Conservation (phyloP, 768 basidiomycete species). For the Kwoniella shandongensis region DNA sequence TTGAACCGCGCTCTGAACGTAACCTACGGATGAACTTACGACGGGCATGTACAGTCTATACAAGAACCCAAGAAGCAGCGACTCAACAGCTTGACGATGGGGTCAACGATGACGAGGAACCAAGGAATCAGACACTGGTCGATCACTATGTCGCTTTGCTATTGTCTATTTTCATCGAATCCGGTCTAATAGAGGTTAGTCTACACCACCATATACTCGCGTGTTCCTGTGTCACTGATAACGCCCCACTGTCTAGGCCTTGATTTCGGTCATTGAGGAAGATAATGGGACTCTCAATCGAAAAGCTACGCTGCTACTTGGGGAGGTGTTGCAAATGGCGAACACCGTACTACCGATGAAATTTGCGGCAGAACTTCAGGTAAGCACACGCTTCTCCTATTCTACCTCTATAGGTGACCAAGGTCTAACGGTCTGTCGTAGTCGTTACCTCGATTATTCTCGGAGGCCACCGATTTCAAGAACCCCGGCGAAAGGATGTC, state of each 20-base stretch:
- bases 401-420: no score
- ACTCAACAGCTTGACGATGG: slow-evolving; percentile 22
- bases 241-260: slow-evolving; percentile 60
- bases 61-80: slow-evolving; percentile 34
- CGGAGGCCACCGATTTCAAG: slow-evolving; percentile 73
- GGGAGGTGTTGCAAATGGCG: slow-evolving; percentile 82
- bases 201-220: background rate
- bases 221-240: background rate
- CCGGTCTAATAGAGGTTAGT: slow-evolving; percentile 82
- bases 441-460: slow-evolving; percentile 82
- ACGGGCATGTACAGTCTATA: slow-evolving; percentile 38
- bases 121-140: slow-evolving; percentile 72
- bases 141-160: slow-evolving; percentile 91
- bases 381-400: slow-evolving; percentile 43
- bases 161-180: slow-evolving; percentile 76
- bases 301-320: slow-evolving; percentile 87
- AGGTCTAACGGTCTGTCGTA: slow-evolving; percentile 43
- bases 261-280: slow-evolving; percentile 82
- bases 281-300: slow-evolving; percentile 61
- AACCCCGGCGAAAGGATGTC: slow-evolving; percentile 74
- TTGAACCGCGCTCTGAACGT: background rate
- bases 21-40: background rate
- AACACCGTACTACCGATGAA: slow-evolving; percentile 81
- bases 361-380: slow-evolving; percentile 82
- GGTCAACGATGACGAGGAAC: slow-evolving; percentile 27